Base-by-base conservation (phyloP, 129 eudicot genomes). In the Artemisia argyi region DNA sequence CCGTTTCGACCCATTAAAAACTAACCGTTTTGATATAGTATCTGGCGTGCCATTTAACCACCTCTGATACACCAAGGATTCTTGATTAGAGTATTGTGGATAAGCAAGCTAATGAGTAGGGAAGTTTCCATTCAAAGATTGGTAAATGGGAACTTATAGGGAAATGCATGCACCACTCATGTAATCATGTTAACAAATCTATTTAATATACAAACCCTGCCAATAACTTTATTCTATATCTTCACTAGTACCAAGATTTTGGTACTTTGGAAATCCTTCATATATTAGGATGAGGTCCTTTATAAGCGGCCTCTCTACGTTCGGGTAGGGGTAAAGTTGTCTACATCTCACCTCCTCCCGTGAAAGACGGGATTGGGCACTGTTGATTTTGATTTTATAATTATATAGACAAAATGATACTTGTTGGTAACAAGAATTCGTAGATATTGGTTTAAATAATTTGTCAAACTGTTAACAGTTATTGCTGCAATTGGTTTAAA, bases 71-170 rank as follows among this genome's bases (percentile, higher is more conserved):
- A 39, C 46, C 42, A 35, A 39, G 9, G 15, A 18, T n/a, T n/a
- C 48, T 52, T 52, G 63, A 52, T 62, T 73, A 22, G 19, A 52
- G 63, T 63, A 48, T 13, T 19, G 17, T 50, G 49, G 59, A 46
- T 49, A 48, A 50, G 60, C 50, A 73, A 61, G 47, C 60, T 22
- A 59, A 39, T 12, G 7, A 73, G 77, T 18, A 61, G 62, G 52
- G 77, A 73, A 61, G 77, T 73, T 73, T 73, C 77, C 70, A 73
- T 73, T 73, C 51, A 62, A 48, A 49, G 59, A 3, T 73, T 61
- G 61, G 32, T 73, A 73, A 60, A 24, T 71, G 66, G 24, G 35
- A 39, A 71, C 66, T 46, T 66, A 30, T 4, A 47, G 73, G 73
- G 48, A 68, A 26, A 51, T 68, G 67, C 67, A 62, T 12, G 28